A percentile compares a stretch with the other conserved stretches of the same genome.
Conservation (phyloP, 2,329 filamentous ascomycete species). For the Magnaporthales sp. region DNA sequence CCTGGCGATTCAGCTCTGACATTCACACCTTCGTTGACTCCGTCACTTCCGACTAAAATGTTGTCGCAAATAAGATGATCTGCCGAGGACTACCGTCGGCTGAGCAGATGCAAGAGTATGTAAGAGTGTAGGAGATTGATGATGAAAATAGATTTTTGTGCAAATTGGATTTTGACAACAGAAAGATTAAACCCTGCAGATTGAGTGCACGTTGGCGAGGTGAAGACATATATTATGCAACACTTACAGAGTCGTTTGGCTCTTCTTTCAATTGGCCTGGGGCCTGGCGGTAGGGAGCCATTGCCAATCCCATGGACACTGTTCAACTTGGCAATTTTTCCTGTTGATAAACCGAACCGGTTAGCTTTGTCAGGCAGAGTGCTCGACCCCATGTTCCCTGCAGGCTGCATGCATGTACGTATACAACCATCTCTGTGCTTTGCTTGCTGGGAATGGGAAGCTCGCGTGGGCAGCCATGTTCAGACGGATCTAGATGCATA, state of each 20-base stretch:
- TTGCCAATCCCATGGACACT: constrained; percentile 30
- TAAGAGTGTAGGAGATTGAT: not conserved
- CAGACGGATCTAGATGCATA: not conserved
- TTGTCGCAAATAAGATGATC: not conserved
- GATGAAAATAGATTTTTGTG: not conserved
- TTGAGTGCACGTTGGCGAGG: not conserved
- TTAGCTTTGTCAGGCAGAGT: not conserved
- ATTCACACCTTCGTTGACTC: not conserved
- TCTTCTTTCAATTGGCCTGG: constrained; percentile 34
- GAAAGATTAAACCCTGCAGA: not conserved
- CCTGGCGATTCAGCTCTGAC: not conserved
- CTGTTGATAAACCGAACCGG: not conserved
- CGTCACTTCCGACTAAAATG: not conserved
- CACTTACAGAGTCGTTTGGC: constrained; percentile 32
- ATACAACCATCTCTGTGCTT: not conserved
- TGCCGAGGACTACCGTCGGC: not conserved
- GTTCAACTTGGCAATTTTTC: not conserved
- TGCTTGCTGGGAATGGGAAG: not conserved
- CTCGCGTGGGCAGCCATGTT: not conserved
- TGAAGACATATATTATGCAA: constrained; percentile 9
- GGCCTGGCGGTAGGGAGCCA: constrained; percentile 36
- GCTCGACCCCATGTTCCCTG: not conserved
- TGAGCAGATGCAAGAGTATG: constrained; percentile 5
- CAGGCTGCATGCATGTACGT: constrained; percentile 3
- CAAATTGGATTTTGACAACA: not conserved